Base-by-base conservation (phyloP, 177 flowering plant species). In the Telopea speciosissima region DNA sequence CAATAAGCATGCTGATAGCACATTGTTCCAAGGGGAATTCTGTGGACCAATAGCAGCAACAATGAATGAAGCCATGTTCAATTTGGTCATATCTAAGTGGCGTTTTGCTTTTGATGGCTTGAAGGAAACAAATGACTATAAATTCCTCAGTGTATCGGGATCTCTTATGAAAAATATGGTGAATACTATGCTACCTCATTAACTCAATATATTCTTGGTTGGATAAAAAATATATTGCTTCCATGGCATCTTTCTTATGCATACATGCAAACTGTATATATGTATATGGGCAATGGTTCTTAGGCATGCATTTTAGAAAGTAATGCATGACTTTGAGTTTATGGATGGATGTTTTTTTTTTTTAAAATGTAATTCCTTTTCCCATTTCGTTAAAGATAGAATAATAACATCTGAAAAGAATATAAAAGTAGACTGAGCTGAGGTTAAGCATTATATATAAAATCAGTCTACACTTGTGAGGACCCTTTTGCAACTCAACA, bases 31-130 rank as follows among this genome's bases (percentile, higher is more conserved):
- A 28, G 97, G 98, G 5, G 81, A 85, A 74, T 76, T 91, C 33
- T 91, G 99, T 81, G 98, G 96, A 45, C 98, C 99, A 65, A 85
- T 96, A 77, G 93, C 99, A 42, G 87, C 89, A 81, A 75, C 98
- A 60, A 84, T 96, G 89, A 89, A 90, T 70, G 93, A 89, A 67
- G 79, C 89, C 62, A 93, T 91, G 98, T 96, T 96, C 76, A 78
- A 68, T 42, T 76, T 93, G 36, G 93, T 90, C 64, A 73, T 84
- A 73, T 87, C 88, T 56, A 90, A 82, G 75, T 93, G 98, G 99
- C 96, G 85, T 26, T 42, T 70, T 72, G 88, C 97, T 76, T 90
- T 87, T 84, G 99, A 96, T 31, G 85, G 88, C 69, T 79, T 89
- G 81, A 96, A 93, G 87, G 90, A 90, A 78, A 88, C 95, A 65